phyloP scores from a whole-genome alignment of 164 flowering plant genomes.

The Nymphaea thermarum region DNA sequence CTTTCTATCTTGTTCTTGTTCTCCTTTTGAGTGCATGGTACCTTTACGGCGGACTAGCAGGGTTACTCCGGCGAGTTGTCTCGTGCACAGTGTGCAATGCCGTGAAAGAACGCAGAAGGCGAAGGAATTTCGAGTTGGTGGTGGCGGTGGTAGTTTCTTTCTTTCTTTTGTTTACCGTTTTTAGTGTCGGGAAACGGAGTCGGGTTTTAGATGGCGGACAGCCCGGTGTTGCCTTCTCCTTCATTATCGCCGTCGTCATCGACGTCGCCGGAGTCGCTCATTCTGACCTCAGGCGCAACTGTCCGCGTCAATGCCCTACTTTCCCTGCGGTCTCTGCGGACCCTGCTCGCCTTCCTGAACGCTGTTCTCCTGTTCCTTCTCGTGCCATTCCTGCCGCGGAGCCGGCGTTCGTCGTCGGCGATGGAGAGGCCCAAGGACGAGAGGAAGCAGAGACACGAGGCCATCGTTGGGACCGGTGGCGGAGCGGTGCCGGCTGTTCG shows the following conservation, averaged over 20 bases:
- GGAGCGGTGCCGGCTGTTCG: slow-evolving; percentile 21
- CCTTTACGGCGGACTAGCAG: not conserved
- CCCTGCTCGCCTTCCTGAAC: slow-evolving; percentile 22
- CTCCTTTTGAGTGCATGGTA: too few relatives aligned
- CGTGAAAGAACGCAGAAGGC: too few relatives aligned
- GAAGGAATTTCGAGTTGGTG: too few relatives aligned
- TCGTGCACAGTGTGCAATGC: not conserved
- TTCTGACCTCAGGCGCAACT: slow-evolving; percentile 61
- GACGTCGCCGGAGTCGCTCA: slow-evolving; percentile 12
- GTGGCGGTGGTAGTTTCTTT: too few relatives aligned
- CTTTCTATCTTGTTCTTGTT: too few relatives aligned
- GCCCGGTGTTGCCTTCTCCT: not conserved
- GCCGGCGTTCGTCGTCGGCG: slow-evolving; percentile 4
- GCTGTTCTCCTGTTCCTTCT: slow-evolving; percentile 30
- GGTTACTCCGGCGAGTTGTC: not conserved
- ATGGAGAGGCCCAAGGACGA: slow-evolving; percentile 17
- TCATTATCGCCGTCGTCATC: not conserved
- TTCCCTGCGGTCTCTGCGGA: slow-evolving; percentile 28
- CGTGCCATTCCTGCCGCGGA: slow-evolving; percentile 29
- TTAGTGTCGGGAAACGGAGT: too few relatives aligned
- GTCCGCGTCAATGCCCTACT: slow-evolving; percentile 49
- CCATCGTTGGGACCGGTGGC: slow-evolving; percentile 11
- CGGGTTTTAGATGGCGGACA: not conserved
- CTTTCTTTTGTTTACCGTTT: too few relatives aligned
- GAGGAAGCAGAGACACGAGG: slow-evolving; percentile 4